Base-by-base conservation (phyloP, 2,329 filamentous ascomycete genomes). In the Shiraia sp. region DNA sequence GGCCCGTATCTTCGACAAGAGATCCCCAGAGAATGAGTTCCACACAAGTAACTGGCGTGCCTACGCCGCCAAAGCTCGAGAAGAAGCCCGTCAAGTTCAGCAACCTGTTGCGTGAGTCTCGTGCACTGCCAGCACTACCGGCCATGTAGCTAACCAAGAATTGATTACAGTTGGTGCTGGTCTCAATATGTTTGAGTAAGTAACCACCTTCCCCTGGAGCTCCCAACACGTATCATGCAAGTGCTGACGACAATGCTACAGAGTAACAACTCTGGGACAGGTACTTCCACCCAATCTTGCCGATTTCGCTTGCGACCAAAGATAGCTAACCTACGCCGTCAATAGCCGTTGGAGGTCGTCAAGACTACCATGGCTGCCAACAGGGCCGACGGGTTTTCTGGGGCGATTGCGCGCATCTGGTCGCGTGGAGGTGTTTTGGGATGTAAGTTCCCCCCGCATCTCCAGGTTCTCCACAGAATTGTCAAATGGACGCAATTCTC, bases 21-120 rank as follows among this genome's bases (percentile, higher is more conserved):
- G 59, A 68, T 63, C 73, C 75, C 75, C 75, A 75, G 77, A 65
- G 66, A 63, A 77, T 78, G 75, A 77, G 73, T 66, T 62, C 79
- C 57, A 63, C 65, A 43, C 57, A 66, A 45, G 55, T 66, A 46
- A 74, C 79, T 60, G 72, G 74, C 57, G 63, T 72, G 71, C 70
- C 75, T 69, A 51, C 48, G 40, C 74, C 76, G 70, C 72, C 76
- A 71, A 76, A 72, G 73, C 78, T 95, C 71, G 91, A 96, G 86
- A 97, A 97, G 88, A 97, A 97, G 84, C 93, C 93, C 58, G 83
- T 99, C 83, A 97, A 96, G 84, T 97, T 97, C 82, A 96, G 90
- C 79, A 99, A 99, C 79, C 75, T 99, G 82, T 79, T 99, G 67
- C 83, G 79, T 82, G 68, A 69, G 78, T 77, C 9, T 14, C 31